Evolutionary conservation across 1,284 basidiomycete species (phyloP), one percentile per base, ranked within the genome.

Genomic region (Cryptococcus sp.): DNA sequence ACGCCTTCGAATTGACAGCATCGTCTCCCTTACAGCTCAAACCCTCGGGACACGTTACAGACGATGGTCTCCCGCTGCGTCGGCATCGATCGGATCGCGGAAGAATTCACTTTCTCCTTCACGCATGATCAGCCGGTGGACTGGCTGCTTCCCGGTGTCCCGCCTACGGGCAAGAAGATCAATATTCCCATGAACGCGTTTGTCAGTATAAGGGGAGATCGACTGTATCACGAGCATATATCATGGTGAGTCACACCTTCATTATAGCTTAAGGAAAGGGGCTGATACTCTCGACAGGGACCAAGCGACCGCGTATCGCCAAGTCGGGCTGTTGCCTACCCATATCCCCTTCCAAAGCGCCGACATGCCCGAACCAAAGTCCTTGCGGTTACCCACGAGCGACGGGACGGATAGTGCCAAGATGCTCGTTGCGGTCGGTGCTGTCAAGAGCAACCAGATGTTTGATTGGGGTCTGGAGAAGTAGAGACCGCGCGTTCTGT

Each of bases 161-260:
- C 83, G 8, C 80, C 84, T 0, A 83, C 81, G 1, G 80, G 81
- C 15, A 82, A 79, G 63, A 79, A 81, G 52, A 64, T 85, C 25
- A 63, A 77, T 5, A 79, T 85, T 35, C 84, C 84, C 0, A 83
- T 85, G 81, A 76, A 83, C 35, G 82, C 82, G 3, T 82, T 85
- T 8, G 82, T 85, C 40, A 84, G 83, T 60, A 78, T 85, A 47
- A 79, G 84, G 41, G 84, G 84, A 2, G 84, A 85, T 64, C 73
- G 84, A 61, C 66, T 84, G 40, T 82, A 81, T 45, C 83, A 84
- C 64, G 83, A 84, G 80, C 82, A 72, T 58, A 82, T 75, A 10
- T 62, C 68, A 58, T 77, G 75, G 74, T 66, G 52, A 58, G 65
- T 78, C 7, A 10, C 1, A 13, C 19, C 35, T 42, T 3, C 16